A percentile compares a stretch with the other conserved stretches of the same genome.
These are phyloP conservation scores for Tricholomella constricta DNA, from an alignment of 768 basidiomycete genomes.

Conservation along the genomic window DNA sequence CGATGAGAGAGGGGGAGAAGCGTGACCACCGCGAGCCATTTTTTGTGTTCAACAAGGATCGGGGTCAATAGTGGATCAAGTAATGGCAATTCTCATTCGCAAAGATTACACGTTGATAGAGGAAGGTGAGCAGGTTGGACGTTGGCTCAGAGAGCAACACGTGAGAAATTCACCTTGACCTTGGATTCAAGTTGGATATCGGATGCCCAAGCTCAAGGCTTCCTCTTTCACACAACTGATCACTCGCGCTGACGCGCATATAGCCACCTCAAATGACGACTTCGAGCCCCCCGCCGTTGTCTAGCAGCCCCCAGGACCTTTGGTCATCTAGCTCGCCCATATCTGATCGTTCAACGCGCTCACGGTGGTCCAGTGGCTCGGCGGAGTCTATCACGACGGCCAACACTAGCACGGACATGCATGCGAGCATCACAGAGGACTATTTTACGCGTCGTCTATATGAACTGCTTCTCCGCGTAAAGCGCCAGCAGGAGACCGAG, in stretches of 20 bases:
- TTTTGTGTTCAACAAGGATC: not conserved
- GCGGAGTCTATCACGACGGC: not conserved
- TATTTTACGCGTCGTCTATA: not conserved
- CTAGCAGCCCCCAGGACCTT: not conserved
- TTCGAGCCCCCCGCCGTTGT: conserved; percentile 5
- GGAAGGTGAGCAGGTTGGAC: too few relatives aligned
- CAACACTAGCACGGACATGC: not conserved
- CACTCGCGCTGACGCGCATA: not conserved
- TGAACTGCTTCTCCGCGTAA: not conserved
- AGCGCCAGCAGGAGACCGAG: not conserved
- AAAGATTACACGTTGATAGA: too few relatives aligned
- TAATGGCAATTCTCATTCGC: not conserved
- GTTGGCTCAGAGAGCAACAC: too few relatives aligned
- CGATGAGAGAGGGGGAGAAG: conserved; percentile 21
- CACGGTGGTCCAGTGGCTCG: not conserved
- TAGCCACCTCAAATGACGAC: not conserved
- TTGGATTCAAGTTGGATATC: too few relatives aligned
- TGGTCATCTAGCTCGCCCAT: not conserved
- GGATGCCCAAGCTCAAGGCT: too few relatives aligned
- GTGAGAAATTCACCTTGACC: too few relatives aligned
- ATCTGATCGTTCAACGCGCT: not conserved
- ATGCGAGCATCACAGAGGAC: not conserved
- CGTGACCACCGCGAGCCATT: conserved; percentile 21
- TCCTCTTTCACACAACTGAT: too few relatives aligned
- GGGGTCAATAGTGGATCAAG: not conserved